These are phyloP conservation scores for Blepharisma undulans DNA, from an alignment of 169 alveolate species.

Conservation along the genomic window DNA sequence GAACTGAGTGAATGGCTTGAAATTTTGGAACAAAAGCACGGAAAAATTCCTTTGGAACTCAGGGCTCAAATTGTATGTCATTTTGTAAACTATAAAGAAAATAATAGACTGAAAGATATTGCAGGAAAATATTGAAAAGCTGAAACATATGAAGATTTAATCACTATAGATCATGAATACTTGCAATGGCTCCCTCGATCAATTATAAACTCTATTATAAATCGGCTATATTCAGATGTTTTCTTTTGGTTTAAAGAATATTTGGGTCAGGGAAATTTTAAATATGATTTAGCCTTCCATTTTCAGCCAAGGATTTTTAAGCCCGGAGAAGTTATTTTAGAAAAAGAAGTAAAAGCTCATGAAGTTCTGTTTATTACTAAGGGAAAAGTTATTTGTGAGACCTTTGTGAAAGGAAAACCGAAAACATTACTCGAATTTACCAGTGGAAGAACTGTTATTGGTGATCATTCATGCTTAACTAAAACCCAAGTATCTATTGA, in stretches of 20 bases:
- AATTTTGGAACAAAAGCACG: neutral
- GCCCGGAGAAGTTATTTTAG: neutral
- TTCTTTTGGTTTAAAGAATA: neutral
- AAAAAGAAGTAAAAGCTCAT: neutral
- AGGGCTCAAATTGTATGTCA: neutral
- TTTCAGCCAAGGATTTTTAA: conserved; percentile 1
- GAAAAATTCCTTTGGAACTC: neutral
- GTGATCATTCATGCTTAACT: neutral
- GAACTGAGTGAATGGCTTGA: conserved; percentile 9
- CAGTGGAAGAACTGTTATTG: conserved; percentile 2
- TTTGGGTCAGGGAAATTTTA: neutral
- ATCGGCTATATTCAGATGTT: neutral
- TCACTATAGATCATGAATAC: neutral
- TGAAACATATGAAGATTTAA: neutral
- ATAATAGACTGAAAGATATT: neutral
- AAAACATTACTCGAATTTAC: neutral
- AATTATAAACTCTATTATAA: neutral
- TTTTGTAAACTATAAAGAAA: neutral
- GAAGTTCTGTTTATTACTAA: neutral
- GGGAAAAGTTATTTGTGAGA: neutral
- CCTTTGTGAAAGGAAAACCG: neutral
- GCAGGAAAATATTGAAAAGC: conserved; percentile 9
- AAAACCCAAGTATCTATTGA: neutral
- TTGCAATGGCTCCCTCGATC: neutral
- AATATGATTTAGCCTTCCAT: neutral